Evolutionary conservation across 305 asterid species (phyloP), one percentile per base, ranked within the genome.

Genomic region (Fraxinus nigra): DNA sequence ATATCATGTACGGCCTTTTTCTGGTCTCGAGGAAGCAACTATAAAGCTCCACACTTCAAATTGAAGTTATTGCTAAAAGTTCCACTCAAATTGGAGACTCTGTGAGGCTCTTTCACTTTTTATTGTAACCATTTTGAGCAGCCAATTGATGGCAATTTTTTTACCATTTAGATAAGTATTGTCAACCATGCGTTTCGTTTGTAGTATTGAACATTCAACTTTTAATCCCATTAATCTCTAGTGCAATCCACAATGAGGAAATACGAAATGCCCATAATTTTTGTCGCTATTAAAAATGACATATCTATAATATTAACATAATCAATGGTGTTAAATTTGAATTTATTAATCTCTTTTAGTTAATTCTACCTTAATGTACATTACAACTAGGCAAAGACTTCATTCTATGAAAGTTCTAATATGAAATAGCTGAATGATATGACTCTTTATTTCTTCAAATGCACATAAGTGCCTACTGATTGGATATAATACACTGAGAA

Each of bases 1-100:
- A 18, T 77, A 85, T 77, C 59, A 46, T 77, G 72, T 61, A 11
- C 76, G 48, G 72, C 87, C 59, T 11, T 56, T 35, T 48, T 76
- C 81, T 51, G 86, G 78, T 74, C 83, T 54, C 13, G 81, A 40
- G 18, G 80, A 78, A 24, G 80, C 86, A 80, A 78, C 79, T 3
- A 85, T 90, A 81, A 78, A 85, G 72, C 87, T 91, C 30, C 54
- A 83, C 26, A 72, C 48, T 34, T 34, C 76, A 32, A 16, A 34
- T 72, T 72, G 46, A 72, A 72, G 13, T 72, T 28, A 10, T 28
- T 67, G 74, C 20, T 5, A 13, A 1, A 3, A 67, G 37, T 67
- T 67, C 38, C 74, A 67, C 74, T 28, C 37, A 67, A 67, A 26
- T 28, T 67, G 37, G 35, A 26, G 73, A 65, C 6, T 0, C 2